These are phyloP conservation scores for Bruguiera gymnorhiza DNA, from an alignment of 345 rosid genomes.

Conservation along the genomic window DNA sequence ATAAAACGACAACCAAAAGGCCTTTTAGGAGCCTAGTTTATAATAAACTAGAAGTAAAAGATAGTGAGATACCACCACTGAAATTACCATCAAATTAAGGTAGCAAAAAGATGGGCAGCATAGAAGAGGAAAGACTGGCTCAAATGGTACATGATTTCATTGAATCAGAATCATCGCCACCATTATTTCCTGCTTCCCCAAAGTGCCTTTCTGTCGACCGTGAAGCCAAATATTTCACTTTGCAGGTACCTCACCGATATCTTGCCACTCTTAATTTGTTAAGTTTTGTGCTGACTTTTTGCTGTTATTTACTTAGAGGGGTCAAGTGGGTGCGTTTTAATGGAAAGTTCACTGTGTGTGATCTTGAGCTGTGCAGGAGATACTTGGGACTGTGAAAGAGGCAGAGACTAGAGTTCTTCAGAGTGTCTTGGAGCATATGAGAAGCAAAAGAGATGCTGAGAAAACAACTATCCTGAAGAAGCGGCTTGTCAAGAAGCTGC, in stretches of 20 bases:
- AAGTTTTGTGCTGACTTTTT: neutral
- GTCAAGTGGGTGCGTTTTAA: neutral
- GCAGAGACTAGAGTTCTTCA: constrained; percentile 33
- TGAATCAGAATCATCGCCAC: constrained; percentile 39
- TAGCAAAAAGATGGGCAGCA: constrained; percentile 18
- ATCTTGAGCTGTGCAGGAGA: constrained; percentile 27
- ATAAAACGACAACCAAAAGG: neutral
- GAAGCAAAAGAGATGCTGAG: constrained; percentile 24
- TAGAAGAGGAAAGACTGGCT: constrained; percentile 43
- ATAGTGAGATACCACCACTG: neutral
- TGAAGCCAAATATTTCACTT: constrained; percentile 15
- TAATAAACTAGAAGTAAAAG: neutral
- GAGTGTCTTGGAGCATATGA: constrained; percentile 35
- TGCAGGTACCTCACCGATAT: constrained; percentile 33
- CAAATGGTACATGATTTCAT: constrained; percentile 61
- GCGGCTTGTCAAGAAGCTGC: constrained; percentile 40
- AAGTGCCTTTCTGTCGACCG: constrained; percentile 19
- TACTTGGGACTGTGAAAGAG: constrained; percentile 28
- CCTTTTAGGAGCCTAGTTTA: neutral
- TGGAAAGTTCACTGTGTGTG: neutral
- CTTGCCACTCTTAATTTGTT: too few species aligned
- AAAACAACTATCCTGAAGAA: constrained; percentile 28
- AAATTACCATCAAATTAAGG: neutral
- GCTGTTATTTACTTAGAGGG: neutral
- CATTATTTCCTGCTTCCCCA: constrained; percentile 18